Base-by-base conservation (phyloP, 768 basidiomycete species). In the Mycena rosella region DNA sequence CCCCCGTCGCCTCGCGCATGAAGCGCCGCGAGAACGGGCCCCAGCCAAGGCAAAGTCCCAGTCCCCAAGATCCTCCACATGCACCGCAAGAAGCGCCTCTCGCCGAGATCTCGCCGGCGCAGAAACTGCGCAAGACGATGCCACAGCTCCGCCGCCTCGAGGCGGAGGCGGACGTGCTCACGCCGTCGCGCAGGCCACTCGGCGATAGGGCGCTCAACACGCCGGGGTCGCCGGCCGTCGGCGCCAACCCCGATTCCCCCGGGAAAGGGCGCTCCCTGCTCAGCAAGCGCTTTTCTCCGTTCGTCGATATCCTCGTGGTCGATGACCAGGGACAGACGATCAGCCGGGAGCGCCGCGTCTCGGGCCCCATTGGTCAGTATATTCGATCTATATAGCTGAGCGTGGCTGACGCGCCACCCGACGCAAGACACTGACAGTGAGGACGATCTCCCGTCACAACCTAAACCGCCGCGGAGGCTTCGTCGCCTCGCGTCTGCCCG, bases 261-360 rank as follows among this genome's bases (percentile, higher is more conserved):
- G 48, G 64, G 73, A 4, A 80, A 77, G 61, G 57, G 66, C 40
- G 77, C 73, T 2, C 76, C 78, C 69, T 74, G 80, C 77, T 74
- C 45, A 78, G 70, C 38, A 77, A 72, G 66, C 79, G 83, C 9
- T 79, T 80, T 44, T 80, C 84, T 1, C 86, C 88, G 1, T 76
- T 86, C 22, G 83, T 93, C 15, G 83, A 94, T 51, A 93, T 94
- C 56, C 79, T 89, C 40, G 80, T 91, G 38, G 61, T 93, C 26
- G 92, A 94, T 74, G 83, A 85, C 32, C 74, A 80, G 32, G 93
- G 93, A 15, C 81, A 77, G 55, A 86, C 81, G 36, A 65, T 94
- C 48, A 86, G 83, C 61, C 84, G 87, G 73, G 93, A 94, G 75
- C 80, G 84, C 66, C 82, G 93, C 61, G 80, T 88, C 13, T 88